Conservation (phyloP, 805 yeast species). For the Pichia kluyveri region DNA sequence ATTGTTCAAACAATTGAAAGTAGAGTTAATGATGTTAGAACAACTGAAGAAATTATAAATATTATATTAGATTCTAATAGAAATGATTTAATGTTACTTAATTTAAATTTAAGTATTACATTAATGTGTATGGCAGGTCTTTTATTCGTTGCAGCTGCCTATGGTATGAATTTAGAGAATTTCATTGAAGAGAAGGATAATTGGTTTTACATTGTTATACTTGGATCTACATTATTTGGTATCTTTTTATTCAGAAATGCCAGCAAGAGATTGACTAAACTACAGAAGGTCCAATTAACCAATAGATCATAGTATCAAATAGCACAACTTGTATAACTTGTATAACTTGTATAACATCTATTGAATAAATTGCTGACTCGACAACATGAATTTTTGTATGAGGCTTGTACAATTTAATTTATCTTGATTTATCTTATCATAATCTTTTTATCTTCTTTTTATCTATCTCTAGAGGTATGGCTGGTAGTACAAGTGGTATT, state of each 20-base stretch:
- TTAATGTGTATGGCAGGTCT: constrained; percentile 75
- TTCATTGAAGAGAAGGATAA: constrained; percentile 74
- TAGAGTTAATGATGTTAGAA: constrained; percentile 69
- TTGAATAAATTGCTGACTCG: too few relatives aligned
- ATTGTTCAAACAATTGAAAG: constrained; percentile 85
- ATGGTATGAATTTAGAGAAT: constrained; percentile 94
- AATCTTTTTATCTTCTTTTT: too few relatives aligned
- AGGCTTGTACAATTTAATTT: too few relatives aligned
- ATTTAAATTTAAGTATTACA: constrained; percentile 75
- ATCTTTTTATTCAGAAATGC: constrained; percentile 43
- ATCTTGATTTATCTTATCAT: too few relatives aligned
- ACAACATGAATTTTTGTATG: too few relatives aligned
- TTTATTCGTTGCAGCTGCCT: constrained; percentile 72
- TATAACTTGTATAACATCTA: too few relatives aligned
- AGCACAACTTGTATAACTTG: too few relatives aligned
- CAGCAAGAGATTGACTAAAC: constrained; percentile 46
- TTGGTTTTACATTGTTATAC: constrained; percentile 52
- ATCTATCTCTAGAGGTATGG: not conserved
- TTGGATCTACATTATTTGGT: constrained; percentile 33
- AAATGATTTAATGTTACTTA: constrained; percentile 83
- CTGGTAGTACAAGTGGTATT: constrained; percentile 36
- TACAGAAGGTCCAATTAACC: constrained; percentile 51
- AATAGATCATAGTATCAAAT: constrained; percentile 1
- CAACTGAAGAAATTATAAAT: constrained; percentile 92
- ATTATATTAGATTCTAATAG: constrained; percentile 90